phyloP scores from a whole-genome alignment of 176 grass and related monocot genomes.

The Aegilops longissima region DNA sequence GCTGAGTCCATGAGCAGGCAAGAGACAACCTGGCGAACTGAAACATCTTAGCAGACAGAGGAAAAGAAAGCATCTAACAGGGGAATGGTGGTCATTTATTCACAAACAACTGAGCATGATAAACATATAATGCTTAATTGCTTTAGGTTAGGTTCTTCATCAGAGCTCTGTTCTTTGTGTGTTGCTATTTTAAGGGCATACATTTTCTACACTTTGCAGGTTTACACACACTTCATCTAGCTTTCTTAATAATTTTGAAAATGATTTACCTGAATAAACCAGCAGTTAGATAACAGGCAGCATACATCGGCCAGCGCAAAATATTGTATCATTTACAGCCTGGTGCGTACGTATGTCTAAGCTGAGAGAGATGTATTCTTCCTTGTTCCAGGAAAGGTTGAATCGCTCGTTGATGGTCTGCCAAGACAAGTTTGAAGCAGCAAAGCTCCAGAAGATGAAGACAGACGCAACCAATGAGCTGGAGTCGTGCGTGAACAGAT shows the following conservation, averaged over 20 bases:
- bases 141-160: neutral
- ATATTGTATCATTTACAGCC: neutral
- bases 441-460: slow-evolving; percentile 82
- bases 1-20: too few relatives aligned
- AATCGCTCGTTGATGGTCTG: slow-evolving; percentile 82
- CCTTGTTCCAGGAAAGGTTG: slow-evolving; percentile 62
- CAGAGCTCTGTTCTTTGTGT: neutral
- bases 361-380: neutral
- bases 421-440: slow-evolving; percentile 85
- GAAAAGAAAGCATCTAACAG: too few relatives aligned
- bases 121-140: neutral
- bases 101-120: neutral
- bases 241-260: neutral
- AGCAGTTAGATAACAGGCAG: neutral
- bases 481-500: slow-evolving; percentile 74
- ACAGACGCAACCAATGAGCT: slow-evolving; percentile 60
- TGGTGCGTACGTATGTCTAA: neutral
- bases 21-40: too few relatives aligned
- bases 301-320: neutral
- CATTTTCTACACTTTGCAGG: neutral
- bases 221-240: neutral
- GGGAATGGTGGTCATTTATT: neutral
- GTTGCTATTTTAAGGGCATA: neutral
- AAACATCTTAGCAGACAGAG: too few relatives aligned
- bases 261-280: neutral